Conservation (phyloP, 768 basidiomycete species). For the Trametes cinnabarina region DNA sequence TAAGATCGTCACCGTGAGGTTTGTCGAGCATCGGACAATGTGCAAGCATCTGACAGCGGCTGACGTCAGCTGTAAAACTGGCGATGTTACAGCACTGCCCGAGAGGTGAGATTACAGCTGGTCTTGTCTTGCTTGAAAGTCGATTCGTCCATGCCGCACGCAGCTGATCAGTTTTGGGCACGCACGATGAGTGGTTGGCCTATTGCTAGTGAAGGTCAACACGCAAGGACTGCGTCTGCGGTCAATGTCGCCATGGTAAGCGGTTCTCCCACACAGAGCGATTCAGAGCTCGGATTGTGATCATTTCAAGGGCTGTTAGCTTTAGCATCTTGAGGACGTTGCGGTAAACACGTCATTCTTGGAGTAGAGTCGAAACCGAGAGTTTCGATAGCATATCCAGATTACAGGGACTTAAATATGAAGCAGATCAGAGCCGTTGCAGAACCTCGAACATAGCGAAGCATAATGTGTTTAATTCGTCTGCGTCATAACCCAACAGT, state of each 20-base stretch:
- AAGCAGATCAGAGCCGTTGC: conserved; percentile 2
- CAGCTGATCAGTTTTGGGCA: not conserved
- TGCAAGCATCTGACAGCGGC: no score
- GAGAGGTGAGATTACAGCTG: not conserved
- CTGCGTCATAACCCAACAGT: not conserved
- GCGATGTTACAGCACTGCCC: conserved; percentile 2
- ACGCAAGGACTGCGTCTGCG: conserved; percentile 1
- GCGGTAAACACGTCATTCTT: not conserved
- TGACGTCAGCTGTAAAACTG: not conserved
- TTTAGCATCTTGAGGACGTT: not conserved
- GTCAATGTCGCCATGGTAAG: conserved; percentile 14
- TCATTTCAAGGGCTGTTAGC: conserved; percentile 1
- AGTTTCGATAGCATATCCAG: conserved; percentile 10
- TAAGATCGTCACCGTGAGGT: no score
- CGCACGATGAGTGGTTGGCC: not conserved
- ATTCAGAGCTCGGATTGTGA: not conserved
- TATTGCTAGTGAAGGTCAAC: not conserved
- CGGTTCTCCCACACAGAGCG: not conserved
- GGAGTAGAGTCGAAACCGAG: not conserved
- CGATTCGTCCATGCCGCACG: not conserved
- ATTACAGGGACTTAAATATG: conserved; percentile 17
- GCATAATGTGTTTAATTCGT: not conserved
- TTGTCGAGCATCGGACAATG: no score
- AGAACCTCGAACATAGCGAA: not conserved
- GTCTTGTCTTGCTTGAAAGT: not conserved